Percentiles rank a stretch among this genome's conserved stretches.
Conservation (phyloP, 1,284 basidiomycete genomes). For the Ceratorhiza oryzae-sativae region DNA sequence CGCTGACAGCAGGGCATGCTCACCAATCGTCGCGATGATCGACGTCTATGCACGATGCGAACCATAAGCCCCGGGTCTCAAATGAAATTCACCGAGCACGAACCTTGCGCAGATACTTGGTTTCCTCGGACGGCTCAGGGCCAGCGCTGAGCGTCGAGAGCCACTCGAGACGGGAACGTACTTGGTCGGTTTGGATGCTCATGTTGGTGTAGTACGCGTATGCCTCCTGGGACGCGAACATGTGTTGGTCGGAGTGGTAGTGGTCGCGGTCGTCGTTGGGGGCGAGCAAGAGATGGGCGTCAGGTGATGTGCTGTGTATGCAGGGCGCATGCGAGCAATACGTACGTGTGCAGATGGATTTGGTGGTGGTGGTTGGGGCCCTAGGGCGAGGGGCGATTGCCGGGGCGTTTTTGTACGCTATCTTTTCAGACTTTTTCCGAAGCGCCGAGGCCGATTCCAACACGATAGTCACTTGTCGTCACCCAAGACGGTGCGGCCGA, state of each 20-base stretch:
- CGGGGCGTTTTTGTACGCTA: conserved; percentile 16
- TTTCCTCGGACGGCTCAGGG: conserved; percentile 72
- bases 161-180: conserved; percentile 87
- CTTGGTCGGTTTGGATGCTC: conserved; percentile 28
- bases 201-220: background rate
- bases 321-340: background rate
- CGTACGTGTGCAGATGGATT: background rate
- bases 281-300: background rate
- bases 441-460: background rate
- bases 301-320: background rate
- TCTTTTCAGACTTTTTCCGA: background rate
- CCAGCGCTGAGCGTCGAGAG: conserved; percentile 81
- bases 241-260: conserved; percentile 2
- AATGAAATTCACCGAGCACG: conserved; percentile 45
- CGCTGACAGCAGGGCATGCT: conserved; percentile 43
- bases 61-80: conserved; percentile 15
- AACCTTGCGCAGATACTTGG: conserved; percentile 90
- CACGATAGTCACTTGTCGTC: background rate
- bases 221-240: background rate
- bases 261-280: no score
- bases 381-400: background rate
- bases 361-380: background rate
- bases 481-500: background rate
- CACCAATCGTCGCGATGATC: conserved; percentile 97
- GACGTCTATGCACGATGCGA: conserved; percentile 67